Percentiles rank a stretch among this genome's conserved stretches.
phyloP scores from a whole-genome alignment of 2,329 filamentous ascomycete species.

The Apiospora arundinis region DNA sequence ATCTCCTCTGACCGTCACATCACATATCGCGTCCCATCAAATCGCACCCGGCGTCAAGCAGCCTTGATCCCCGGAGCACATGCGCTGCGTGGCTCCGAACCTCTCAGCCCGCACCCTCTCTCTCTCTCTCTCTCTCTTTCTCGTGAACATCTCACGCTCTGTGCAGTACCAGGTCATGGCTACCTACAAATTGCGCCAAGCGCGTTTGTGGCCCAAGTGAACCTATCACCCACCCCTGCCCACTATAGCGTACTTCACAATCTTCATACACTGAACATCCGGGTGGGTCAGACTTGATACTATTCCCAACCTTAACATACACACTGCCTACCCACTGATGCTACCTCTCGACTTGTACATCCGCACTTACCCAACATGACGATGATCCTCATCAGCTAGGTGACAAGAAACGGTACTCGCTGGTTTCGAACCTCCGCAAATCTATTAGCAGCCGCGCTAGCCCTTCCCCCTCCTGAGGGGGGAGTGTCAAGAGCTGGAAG shows the following conservation, averaged over 20 bases:
- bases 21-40: neutral
- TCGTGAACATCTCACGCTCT: neutral
- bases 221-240: conserved; percentile 5
- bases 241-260: neutral
- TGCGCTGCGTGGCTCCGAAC: neutral
- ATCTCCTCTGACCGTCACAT: neutral
- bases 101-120: neutral
- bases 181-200: conserved; percentile 4
- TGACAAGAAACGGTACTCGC: conserved; percentile 10
- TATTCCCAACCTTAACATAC: conserved; percentile 16
- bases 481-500: neutral
- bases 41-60: neutral
- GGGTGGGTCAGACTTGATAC: conserved; percentile 17
- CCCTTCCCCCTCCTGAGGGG: neutral
- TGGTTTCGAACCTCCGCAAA: conserved; percentile 1
- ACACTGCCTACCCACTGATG: neutral
- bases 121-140: neutral
- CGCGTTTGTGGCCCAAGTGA: neutral
- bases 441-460: neutral
- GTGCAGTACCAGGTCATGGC: neutral
- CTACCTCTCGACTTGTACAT: neutral
- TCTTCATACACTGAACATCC: neutral
- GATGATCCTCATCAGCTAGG: conserved; percentile 8
- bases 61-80: neutral
- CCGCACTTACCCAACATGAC: neutral